Base-by-base conservation (phyloP, 257 asterid species). In the Salvia miltiorrhiza region DNA sequence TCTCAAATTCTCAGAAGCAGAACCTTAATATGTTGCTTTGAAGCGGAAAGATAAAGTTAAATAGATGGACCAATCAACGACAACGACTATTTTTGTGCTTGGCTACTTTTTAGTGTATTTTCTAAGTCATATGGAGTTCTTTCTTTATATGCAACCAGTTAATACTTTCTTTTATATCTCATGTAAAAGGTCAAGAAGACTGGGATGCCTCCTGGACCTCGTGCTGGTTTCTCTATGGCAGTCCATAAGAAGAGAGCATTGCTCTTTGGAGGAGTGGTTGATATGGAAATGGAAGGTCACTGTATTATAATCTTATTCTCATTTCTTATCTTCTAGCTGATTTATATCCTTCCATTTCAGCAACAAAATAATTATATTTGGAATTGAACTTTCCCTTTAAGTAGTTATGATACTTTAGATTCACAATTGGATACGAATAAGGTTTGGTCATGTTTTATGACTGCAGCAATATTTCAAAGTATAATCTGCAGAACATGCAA, bases 121-220 rank as follows among this genome's bases (percentile, higher is more conserved):
- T 37, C 17, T 71, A n/a, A 16, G 53, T 55, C 54, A 35, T 47
- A 12, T 47, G 58, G 45, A 50, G 40, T 6, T 24, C 19, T 65
- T 21, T n/a, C n/a, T 40, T 47, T 50, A 17, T 59, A 17, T 35
- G 44, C 39, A 53, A 17, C n/a, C 12, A 56, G 7, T 74, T 69
- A 54, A 61, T 33, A 59, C 49, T 50, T 73, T 60, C 20, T 58
- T 60, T 57, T 68, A 3, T 52, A 9, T 75, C 56, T 68, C 20
- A 41, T 71, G 70, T 72, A 55, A 69, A 74, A 93, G 97, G 97
- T 90, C 60, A 94, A 94, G 81, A 94, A 83, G 81, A 82, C 88
- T 64, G 99, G 99, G 80, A 88, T 93, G 96, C 97, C 96, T 47
- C 97, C 97, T 53, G 99, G 97, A 39, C 89, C 96, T 73, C 97